Conservation (phyloP, 306 rosid species). For the Bauhinia variegata region DNA sequence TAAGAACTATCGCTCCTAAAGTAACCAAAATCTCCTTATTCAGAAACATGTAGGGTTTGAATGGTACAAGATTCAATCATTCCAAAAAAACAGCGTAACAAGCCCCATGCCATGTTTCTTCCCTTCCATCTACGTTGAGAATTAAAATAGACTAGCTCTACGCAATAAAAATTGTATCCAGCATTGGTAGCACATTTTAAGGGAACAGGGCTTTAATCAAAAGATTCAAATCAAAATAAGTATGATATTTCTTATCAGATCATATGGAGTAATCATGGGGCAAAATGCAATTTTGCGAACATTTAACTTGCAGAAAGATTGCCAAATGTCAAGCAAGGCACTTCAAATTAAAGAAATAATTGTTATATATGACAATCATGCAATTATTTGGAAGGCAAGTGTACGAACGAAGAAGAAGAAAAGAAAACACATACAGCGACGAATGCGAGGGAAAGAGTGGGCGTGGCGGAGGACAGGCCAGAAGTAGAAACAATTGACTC, state of each 20-base stretch:
- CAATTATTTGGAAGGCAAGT: background rate
- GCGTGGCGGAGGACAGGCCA: slow-evolving; percentile 90
- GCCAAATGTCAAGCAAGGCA: background rate
- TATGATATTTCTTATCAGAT: background rate
- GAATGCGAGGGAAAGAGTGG: slow-evolving; percentile 76
- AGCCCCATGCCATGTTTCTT: background rate
- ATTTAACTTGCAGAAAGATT: background rate
- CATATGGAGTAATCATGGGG: background rate
- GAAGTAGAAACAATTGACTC: slow-evolving; percentile 94
- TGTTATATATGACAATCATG: no score
- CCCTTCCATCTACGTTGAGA: background rate
- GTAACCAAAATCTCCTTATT: slow-evolving; percentile 12
- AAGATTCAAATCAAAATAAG: background rate
- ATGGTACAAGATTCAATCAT: background rate
- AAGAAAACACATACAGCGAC: slow-evolving; percentile 59
- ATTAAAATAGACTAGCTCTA: background rate
- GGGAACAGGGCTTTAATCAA: background rate
- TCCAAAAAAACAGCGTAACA: background rate
- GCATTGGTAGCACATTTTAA: background rate
- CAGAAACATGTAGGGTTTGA: background rate
- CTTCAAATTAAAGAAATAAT: no score
- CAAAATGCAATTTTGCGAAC: background rate
- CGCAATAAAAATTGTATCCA: background rate
- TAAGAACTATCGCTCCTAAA: background rate
- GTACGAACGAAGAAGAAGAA: background rate